A percentile compares a stretch with the other conserved stretches of the same genome.
Evolutionary conservation across 805 yeast species (phyloP).

Genomic region (Pichia insulana): DNA sequence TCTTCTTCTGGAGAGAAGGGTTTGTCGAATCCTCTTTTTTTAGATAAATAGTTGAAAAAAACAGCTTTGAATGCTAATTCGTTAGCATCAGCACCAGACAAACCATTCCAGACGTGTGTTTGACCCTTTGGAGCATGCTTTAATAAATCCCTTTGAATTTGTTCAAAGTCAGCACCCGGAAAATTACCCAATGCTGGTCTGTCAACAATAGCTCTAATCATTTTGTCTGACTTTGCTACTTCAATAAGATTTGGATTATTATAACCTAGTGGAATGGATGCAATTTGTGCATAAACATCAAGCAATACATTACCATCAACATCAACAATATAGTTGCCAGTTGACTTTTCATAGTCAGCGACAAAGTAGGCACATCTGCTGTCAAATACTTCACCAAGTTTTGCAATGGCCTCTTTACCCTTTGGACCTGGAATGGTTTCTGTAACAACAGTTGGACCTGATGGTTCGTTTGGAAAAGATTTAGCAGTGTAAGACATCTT

Average conservation of each 20-base stretch:
- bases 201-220: constrained; percentile 66
- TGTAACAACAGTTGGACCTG: constrained; percentile 54
- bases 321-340: constrained; percentile 74
- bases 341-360: constrained; percentile 66
- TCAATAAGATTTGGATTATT: constrained; percentile 69
- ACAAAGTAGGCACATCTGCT: constrained; percentile 65
- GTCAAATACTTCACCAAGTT: constrained; percentile 59
- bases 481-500: constrained; percentile 36
- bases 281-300: constrained; percentile 77
- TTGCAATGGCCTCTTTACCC: constrained; percentile 41
- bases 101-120: constrained; percentile 66
- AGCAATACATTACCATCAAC: constrained; percentile 69
- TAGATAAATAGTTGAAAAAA: constrained; percentile 67
- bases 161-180: constrained; percentile 55
- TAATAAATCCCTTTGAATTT: constrained; percentile 48
- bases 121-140: constrained; percentile 75
- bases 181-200: constrained; percentile 82
- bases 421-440: constrained; percentile 69
- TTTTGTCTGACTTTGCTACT: constrained; percentile 60
- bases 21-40: constrained; percentile 54
- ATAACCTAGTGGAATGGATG: constrained; percentile 80
- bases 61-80: constrained; percentile 88
- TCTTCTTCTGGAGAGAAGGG: constrained; percentile 63
- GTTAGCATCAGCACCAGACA: constrained; percentile 83
- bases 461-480: constrained; percentile 78